phyloP scores from a whole-genome alignment of 331 rosid species.

The Ulmus americana region DNA sequence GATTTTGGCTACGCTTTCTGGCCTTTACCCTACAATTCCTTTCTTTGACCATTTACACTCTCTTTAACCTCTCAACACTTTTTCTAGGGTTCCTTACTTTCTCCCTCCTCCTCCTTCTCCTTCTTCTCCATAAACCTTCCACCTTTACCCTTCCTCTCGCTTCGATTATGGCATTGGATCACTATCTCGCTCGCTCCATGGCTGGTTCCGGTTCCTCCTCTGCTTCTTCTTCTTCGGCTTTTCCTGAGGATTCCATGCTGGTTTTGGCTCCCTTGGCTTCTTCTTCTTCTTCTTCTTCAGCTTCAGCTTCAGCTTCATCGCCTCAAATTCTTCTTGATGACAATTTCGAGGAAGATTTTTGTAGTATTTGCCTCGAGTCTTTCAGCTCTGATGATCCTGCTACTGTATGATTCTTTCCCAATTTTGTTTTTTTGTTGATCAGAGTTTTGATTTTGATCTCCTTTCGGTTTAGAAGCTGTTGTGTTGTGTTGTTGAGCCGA shows the following conservation, averaged over 20 bases:
- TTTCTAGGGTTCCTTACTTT: conserved; percentile 50
- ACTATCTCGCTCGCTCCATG: conserved; percentile 28
- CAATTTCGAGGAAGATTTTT: conserved; percentile 55
- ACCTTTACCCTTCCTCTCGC: neutral
- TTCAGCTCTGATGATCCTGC: conserved; percentile 65
- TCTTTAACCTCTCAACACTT: conserved; percentile 13
- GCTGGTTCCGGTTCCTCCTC: conserved; percentile 38
- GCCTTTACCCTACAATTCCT: conserved; percentile 20
- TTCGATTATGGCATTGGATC: conserved; percentile 9
- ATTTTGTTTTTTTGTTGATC: no score
- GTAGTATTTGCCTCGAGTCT: conserved; percentile 87
- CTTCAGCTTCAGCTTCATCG: no score
- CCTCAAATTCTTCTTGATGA: conserved; percentile 29
- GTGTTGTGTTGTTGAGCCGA: neutral
- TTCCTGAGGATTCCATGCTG: conserved; percentile 30
- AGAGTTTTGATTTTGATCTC: neutral
- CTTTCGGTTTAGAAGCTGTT: neutral
- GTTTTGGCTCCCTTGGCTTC: conserved; percentile 31
- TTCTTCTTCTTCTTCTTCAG: conserved; percentile 19
- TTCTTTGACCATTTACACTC: conserved; percentile 33
- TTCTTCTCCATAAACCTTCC: conserved; percentile 13
- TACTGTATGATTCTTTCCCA: conserved; percentile 43
- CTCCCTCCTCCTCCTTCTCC: conserved; percentile 11
- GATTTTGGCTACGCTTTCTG: conserved; percentile 30
- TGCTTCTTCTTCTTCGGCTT: conserved; percentile 9